phyloP scores from a whole-genome alignment of 306 rosid genomes.

The Fragaria ananassa region DNA sequence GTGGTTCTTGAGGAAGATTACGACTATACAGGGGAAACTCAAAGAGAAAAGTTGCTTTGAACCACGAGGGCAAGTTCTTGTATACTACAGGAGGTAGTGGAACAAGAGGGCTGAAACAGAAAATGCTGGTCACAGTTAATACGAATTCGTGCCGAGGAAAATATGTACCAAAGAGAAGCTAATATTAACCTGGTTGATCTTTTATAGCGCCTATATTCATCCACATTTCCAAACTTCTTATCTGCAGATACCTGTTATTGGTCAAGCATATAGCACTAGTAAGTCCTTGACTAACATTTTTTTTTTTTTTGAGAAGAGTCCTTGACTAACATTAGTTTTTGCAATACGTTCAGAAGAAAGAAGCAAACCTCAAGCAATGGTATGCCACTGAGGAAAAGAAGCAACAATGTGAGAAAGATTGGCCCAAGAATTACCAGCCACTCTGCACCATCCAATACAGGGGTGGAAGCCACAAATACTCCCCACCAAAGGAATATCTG shows the following conservation, averaged over 20 bases:
- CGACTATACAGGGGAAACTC: conserved; percentile 83
- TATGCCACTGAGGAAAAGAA: conserved; percentile 92
- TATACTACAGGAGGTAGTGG: conserved; percentile 63
- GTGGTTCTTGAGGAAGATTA: conserved; percentile 47
- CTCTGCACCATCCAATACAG: conserved; percentile 69
- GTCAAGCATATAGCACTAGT: conserved; percentile 23
- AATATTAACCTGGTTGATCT: conserved; percentile 59
- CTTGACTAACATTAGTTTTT: background rate
- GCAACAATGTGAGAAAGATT: conserved; percentile 72
- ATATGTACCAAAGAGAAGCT: conserved; percentile 17
- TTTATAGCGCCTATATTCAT: conserved; percentile 66
- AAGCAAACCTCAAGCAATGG: conserved; percentile 89
- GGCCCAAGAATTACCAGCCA: conserved; percentile 92
- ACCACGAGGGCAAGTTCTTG: conserved; percentile 78
- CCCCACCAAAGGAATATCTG: conserved; percentile 99
- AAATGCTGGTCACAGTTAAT: conserved; percentile 24
- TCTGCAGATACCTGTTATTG: conserved; percentile 78
- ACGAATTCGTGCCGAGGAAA: conserved; percentile 2
- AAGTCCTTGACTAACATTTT: conserved; percentile 1
- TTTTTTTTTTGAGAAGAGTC: background rate
- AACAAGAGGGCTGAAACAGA: conserved; percentile 76
- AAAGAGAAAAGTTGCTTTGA: conserved; percentile 62
- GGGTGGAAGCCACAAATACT: conserved; percentile 76
- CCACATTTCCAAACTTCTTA: conserved; percentile 79
- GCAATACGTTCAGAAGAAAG: background rate